A percentile compares a stretch with the other conserved stretches of the same genome.
Conservation (phyloP, 2,329 filamentous ascomycete species). For the Colletotrichum navitas region DNA sequence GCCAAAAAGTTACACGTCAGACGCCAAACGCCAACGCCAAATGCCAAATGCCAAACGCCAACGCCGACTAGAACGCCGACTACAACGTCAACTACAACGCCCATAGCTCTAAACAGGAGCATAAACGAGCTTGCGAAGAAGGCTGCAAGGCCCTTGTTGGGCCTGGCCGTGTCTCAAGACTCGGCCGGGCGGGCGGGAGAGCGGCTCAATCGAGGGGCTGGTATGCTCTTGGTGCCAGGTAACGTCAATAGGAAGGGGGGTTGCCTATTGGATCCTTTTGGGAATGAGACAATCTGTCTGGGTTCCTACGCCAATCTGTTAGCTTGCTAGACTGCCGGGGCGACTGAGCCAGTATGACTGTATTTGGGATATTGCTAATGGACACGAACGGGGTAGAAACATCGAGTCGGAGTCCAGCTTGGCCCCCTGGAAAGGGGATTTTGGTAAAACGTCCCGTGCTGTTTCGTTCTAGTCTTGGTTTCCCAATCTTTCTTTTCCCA, state of each 20-base stretch:
- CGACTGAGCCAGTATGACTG: neutral
- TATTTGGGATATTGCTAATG: neutral
- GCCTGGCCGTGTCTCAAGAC: neutral
- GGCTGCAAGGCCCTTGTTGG: neutral
- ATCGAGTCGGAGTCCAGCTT: neutral
- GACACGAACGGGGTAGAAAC: too few relatives aligned
- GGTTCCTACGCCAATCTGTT: too few relatives aligned
- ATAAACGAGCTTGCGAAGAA: slow-evolving; percentile 3
- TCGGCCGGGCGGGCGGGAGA: neutral
- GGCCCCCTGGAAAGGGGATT: neutral
- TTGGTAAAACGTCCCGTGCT: neutral
- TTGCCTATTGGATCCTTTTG: neutral
- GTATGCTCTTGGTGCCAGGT: neutral
- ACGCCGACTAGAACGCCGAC: neutral
- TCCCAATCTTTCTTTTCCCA: neutral
- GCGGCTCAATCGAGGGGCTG: neutral
- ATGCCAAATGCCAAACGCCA: neutral
- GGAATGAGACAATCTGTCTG: neutral
- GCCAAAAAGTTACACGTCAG: neutral
- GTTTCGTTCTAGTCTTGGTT: neutral
- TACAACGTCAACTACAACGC: neutral
- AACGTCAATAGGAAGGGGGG: neutral
- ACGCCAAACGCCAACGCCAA: slow-evolving; percentile 8
- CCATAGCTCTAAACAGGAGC: neutral
- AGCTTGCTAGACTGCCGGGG: neutral